Conservation (phyloP, 1,284 basidiomycete species). For the Cryptococcus depauperatus region DNA sequence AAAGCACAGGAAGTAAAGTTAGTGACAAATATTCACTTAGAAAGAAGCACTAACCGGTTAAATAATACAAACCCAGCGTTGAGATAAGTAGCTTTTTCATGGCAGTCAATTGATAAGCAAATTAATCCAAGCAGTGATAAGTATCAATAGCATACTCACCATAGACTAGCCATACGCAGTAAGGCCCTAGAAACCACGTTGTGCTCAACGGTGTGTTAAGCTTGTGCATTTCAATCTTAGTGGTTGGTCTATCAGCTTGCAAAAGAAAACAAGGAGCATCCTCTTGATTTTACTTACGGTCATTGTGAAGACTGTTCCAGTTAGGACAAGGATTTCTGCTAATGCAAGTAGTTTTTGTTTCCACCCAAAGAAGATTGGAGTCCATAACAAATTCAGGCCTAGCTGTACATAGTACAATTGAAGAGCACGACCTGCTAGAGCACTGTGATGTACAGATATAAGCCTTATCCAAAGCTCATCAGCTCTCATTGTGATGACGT, state of each 20-base stretch:
- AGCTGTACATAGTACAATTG: conserved; percentile 64
- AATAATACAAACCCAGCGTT: conserved; percentile 51
- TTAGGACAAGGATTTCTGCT: conserved; percentile 55
- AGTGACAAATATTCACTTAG: too few relatives aligned
- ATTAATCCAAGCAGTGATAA: background rate
- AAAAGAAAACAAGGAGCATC: background rate
- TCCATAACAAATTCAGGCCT: conserved; percentile 61
- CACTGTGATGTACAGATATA: conserved; percentile 31
- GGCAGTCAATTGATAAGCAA: conserved; percentile 9
- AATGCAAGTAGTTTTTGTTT: conserved; percentile 54
- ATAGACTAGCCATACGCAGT: conserved; percentile 49
- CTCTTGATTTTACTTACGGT: conserved; percentile 48
- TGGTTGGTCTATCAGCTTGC: background rate
- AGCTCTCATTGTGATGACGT: conserved; percentile 45
- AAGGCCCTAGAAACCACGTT: conserved; percentile 56
- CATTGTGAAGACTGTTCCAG: conserved; percentile 57
- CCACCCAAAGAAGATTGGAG: conserved; percentile 61
- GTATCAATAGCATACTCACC: conserved; percentile 22
- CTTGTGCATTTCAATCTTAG: conserved; percentile 50
- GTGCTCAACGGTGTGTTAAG: conserved; percentile 50
- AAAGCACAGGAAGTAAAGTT: too few relatives aligned
- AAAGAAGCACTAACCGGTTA: conserved; percentile 30
- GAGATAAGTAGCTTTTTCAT: conserved; percentile 59
- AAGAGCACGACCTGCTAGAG: conserved; percentile 52
- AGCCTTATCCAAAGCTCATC: background rate